Base-by-base conservation (phyloP, 1,284 basidiomycete genomes). In the Cerrena zonata region DNA sequence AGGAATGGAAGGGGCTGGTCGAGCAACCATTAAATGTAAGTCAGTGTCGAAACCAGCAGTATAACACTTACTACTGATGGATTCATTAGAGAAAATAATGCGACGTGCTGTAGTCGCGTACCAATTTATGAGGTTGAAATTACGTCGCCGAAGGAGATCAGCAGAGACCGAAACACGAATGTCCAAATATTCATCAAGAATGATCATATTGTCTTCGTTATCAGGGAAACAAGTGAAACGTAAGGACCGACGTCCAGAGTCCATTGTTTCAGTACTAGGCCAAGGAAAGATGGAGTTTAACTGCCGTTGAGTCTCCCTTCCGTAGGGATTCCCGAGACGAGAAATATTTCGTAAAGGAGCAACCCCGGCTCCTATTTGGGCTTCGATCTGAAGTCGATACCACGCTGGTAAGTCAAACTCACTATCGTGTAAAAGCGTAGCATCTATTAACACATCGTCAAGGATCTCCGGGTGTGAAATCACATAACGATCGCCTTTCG, bases 361-460 rank as follows among this genome's bases (percentile, higher is more conserved):
- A 15, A 39, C 4, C 5, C 37, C n/a, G 13, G n/a, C 21, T 4
- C 37, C n/a, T 4, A 39, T 21, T 15, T 39, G 37, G n/a, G n/a
- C 25, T 3, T 34, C 30, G 3, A 51, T 45, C 37, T 42, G 45
- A 10, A 11, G 12, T 3, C 13, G 34, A 44, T 51, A 51, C 50
- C 50, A 51, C 10, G 19, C 26, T 2, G 45, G 50, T 21, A 51
- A 36, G 38, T 51, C 40, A 27, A 51, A 51, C 23, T 47, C 42
- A 2, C 36, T 24, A 27, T 47, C 23, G 2, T 30, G 11, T 5
- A 51, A 15, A 12, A 27, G 25, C 5, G 10, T 7, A 18, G 12
- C 18, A 3, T 13, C 19, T 3, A 51, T 38, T 2, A 41, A 4
- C 2, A 51, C 18, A 22, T 51, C 50, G 3, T 12, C 13, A 2